These are phyloP conservation scores for Quercus gilva DNA, from an alignment of 306 rosid species.

Conservation along the genomic window DNA sequence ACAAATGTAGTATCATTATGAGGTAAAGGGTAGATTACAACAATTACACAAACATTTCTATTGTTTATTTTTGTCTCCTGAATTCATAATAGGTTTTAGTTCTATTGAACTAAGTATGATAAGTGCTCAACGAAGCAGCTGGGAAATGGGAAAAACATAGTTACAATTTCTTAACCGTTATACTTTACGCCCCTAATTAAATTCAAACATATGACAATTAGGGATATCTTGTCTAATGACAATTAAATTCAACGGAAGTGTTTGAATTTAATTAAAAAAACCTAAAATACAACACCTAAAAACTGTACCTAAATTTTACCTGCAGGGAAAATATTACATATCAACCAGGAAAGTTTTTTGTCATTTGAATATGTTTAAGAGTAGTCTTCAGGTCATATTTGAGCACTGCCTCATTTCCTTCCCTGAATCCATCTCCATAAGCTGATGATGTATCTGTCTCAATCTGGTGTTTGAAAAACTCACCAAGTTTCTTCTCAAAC, in stretches of 20 bases:
- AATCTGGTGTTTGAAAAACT: slow-evolving; percentile 86
- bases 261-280: no score
- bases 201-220: no score
- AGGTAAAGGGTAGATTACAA: slow-evolving; percentile 8
- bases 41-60: slow-evolving; percentile 18
- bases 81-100: slow-evolving; percentile 27
- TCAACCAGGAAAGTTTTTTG: slow-evolving; percentile 73
- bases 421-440: slow-evolving; percentile 91
- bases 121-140: not conserved
- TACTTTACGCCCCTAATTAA: no score
- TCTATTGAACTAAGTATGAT: slow-evolving; percentile 33
- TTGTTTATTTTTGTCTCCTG: slow-evolving; percentile 25
- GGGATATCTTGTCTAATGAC: no score
- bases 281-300: no score
- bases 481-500: slow-evolving; percentile 88
- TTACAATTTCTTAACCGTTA: no score
- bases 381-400: slow-evolving; percentile 78
- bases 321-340: not conserved
- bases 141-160: not conserved
- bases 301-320: no score
- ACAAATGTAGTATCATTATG: slow-evolving; percentile 7
- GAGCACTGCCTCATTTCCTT: slow-evolving; percentile 71
- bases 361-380: slow-evolving; percentile 80
- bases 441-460: slow-evolving; percentile 87
- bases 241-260: no score